phyloP scores from a whole-genome alignment of 23 red algal genomes.

The Gracilaria gracilis region DNA sequence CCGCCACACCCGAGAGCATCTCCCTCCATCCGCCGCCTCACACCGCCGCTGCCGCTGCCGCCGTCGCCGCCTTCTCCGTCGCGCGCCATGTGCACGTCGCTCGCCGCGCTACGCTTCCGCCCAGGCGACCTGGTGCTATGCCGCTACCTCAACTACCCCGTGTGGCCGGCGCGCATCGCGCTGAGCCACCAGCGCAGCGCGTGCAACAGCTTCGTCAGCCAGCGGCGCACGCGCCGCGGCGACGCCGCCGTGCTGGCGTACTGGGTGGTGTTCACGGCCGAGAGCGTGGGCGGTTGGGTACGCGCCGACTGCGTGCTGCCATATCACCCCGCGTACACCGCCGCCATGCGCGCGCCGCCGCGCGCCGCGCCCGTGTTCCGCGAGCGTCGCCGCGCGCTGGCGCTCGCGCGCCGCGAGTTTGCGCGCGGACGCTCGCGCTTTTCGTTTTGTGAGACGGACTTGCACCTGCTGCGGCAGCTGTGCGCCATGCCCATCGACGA shows the following conservation, averaged over 20 bases:
- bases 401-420: neutral
- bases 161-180: conserved; percentile 5
- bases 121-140: conserved; percentile 27
- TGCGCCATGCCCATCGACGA: neutral
- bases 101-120: conserved; percentile 7
- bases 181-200: conserved; percentile 1
- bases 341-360: neutral
- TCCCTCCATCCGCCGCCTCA: neutral
- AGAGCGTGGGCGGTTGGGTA: conserved; percentile 17
- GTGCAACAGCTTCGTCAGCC: neutral
- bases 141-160: conserved; percentile 26
- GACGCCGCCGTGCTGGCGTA: conserved; percentile 24
- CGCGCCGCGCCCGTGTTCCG: neutral
- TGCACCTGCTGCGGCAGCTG: neutral
- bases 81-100: too few species aligned
- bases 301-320: conserved; percentile 11
- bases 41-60: neutral
- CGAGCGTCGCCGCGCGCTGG: neutral
- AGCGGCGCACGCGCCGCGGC: neutral
- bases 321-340: conserved; percentile 5
- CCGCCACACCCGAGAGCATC: too few species aligned
- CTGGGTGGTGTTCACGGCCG: conserved; percentile 12
- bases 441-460: neutral
- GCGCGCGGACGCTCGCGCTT: neutral
- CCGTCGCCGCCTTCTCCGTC: neutral